Percentiles rank a stretch among this genome's conserved stretches.
Evolutionary conservation across 2,329 filamentous ascomycete species (phyloP).

Genomic region (Domatiomyces catenatus): DNA sequence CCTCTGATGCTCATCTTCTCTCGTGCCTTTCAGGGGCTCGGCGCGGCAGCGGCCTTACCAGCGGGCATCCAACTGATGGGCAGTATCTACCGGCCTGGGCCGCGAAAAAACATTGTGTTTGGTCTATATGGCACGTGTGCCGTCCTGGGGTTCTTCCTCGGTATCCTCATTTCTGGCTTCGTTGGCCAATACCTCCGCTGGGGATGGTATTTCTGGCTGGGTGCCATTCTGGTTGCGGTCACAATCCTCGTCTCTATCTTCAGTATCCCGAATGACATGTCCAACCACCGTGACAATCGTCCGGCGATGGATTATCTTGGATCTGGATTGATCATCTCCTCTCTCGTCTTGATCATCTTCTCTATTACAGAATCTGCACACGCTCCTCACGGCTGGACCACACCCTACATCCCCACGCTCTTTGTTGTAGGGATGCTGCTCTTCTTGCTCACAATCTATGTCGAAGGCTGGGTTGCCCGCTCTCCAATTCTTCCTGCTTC

Average conservation of each 20-base stretch:
- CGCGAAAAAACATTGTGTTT: slow-evolving; percentile 53
- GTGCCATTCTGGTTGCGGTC: slow-evolving; percentile 36
- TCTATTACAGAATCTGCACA: slow-evolving; percentile 60
- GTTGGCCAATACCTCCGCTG: slow-evolving; percentile 40
- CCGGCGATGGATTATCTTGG: slow-evolving; percentile 58
- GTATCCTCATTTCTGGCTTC: slow-evolving; percentile 51
- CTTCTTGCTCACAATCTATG: slow-evolving; percentile 46
- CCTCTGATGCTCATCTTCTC: slow-evolving; percentile 57
- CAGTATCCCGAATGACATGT: slow-evolving; percentile 36
- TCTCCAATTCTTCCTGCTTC: slow-evolving; percentile 55
- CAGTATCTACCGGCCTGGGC: slow-evolving; percentile 49
- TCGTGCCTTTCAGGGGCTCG: slow-evolving; percentile 59
- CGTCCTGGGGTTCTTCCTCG: slow-evolving; percentile 35
- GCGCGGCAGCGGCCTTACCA: slow-evolving; percentile 55
- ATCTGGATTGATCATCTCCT: slow-evolving; percentile 43
- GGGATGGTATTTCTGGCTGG: slow-evolving; percentile 56
- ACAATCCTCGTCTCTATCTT: slow-evolving; percentile 32
- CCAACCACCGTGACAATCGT: slow-evolving; percentile 22
- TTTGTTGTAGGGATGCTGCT: slow-evolving; percentile 48
- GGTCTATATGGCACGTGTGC: slow-evolving; percentile 42
- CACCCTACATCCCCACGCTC: slow-evolving; percentile 53
- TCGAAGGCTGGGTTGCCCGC: slow-evolving; percentile 55
- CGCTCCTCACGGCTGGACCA: slow-evolving; percentile 54
- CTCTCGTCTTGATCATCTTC: slow-evolving; percentile 55
- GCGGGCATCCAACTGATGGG: slow-evolving; percentile 53